Percentiles rank a stretch among this genome's conserved stretches.
These are phyloP conservation scores for Conticribra weissflogii DNA, from an alignment of 108 stramenopile species.

Conservation along the genomic window DNA sequence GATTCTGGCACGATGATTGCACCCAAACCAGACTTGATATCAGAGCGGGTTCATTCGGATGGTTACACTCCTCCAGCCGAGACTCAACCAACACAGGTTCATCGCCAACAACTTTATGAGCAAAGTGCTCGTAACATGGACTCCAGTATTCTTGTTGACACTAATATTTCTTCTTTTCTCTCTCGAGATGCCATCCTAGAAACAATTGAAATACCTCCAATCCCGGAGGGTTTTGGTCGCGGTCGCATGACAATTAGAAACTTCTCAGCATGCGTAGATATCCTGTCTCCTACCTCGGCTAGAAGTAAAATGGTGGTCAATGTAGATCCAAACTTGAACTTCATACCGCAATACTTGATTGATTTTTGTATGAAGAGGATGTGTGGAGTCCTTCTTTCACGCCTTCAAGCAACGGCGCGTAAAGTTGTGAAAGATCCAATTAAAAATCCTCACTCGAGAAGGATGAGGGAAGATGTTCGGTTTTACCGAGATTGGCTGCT, in stretches of 20 bases:
- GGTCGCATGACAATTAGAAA: conserved; percentile 81
- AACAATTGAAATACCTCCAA: conserved; percentile 66
- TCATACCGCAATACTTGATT: conserved; percentile 84
- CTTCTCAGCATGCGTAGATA: conserved; percentile 72
- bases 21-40: neutral
- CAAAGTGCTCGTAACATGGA: neutral
- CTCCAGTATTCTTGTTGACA: conserved; percentile 12
- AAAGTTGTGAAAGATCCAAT: conserved; percentile 76
- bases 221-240: conserved; percentile 66
- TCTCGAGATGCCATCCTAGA: conserved; percentile 59
- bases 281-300: conserved; percentile 78
- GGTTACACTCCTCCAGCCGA: too few species aligned
- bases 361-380: conserved; percentile 92
- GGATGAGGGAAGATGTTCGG: conserved; percentile 77
- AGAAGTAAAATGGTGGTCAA: conserved; percentile 85
- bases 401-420: conserved; percentile 76
- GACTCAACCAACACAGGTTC: too few species aligned
- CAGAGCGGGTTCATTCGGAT: neutral
- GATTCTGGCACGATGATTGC: neutral
- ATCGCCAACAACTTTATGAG: conserved; percentile 5
- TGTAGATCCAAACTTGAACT: conserved; percentile 83
- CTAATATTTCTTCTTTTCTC: conserved; percentile 35
- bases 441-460: conserved; percentile 71
- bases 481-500: conserved; percentile 90
- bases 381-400: conserved; percentile 85